A percentile compares a stretch with the other conserved stretches of the same genome.
Evolutionary conservation across 2,329 filamentous ascomycete species (phyloP).

Genomic region (Cladophialophora psammophila): DNA sequence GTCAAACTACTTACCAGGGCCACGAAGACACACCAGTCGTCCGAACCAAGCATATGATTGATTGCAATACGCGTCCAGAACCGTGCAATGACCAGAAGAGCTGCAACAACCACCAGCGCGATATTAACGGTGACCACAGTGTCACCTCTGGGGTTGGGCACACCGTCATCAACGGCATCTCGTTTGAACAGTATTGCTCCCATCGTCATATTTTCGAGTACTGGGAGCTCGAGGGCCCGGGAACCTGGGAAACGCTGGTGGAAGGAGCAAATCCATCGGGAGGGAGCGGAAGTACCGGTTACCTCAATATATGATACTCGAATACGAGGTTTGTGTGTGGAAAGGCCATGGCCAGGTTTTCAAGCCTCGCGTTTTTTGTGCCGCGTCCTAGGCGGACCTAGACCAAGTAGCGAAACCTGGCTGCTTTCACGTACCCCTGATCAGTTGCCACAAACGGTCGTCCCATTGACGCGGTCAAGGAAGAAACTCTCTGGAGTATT

Average conservation of each 20-base stretch:
- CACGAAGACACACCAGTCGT: slow-evolving; percentile 17
- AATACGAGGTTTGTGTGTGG: slow-evolving; percentile 9
- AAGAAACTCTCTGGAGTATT: background rate
- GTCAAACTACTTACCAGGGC: slow-evolving; percentile 12
- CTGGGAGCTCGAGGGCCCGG: slow-evolving; percentile 2
- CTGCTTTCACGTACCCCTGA: slow-evolving; percentile 7
- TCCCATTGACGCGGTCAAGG: background rate
- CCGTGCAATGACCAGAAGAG: slow-evolving; percentile 9
- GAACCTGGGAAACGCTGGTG: background rate
- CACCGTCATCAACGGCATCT: slow-evolving; percentile 12
- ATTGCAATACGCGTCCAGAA: slow-evolving; percentile 19
- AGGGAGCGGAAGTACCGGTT: background rate
- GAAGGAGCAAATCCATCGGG: background rate
- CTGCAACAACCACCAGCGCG: slow-evolving; percentile 16
- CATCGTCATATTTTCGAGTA: slow-evolving; percentile 4
- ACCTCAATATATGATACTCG: slow-evolving; percentile 13
- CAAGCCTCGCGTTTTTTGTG: slow-evolving; percentile 11
- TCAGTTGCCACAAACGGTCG: background rate
- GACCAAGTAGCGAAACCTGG: slow-evolving; percentile 12
- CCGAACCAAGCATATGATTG: slow-evolving; percentile 19
- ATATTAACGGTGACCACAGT: slow-evolving; percentile 17
- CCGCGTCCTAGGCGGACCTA: background rate
- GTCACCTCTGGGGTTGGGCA: slow-evolving; percentile 16
- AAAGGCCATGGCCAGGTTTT: slow-evolving; percentile 12
- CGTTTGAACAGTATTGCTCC: slow-evolving; percentile 5